Base-by-base conservation (phyloP, 305 asterid species). In the Withania somnifera region DNA sequence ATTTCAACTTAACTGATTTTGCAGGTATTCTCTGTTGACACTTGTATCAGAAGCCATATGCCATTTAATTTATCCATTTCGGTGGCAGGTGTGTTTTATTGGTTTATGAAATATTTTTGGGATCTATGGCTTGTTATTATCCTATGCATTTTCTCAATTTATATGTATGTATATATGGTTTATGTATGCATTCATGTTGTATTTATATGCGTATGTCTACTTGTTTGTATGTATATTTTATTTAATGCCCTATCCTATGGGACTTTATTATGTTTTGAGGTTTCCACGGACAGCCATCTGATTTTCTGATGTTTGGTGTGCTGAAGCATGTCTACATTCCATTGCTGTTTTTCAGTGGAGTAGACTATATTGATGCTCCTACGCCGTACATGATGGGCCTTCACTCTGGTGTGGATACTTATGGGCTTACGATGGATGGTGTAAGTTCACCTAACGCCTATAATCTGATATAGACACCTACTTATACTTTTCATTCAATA, bases 371-470 rank as follows among this genome's bases (percentile, higher is more conserved):
- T 88, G 98, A 94, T 91, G 99, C 99, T 86, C 99, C 99, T 79
- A 96, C 99, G n/a, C 99, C 99, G 26, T 96, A 96, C 84, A 96
- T 96, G 99, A 96, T 96, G 99, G 99, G 98, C 64, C 99, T 96
- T 90, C 99, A 96, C 90, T 96, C 99, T 30, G 98, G 92, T 40
- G 99, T 96, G 86, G 98, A 96, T 85, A 96, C 98, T 71, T 89
- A 67, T 88, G 98, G 97, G 82, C 91, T 93, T 75, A 84, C 87
- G 79, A 92, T 95, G 98, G 98, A 95, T 88, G 98, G 98, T 69
- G 98, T 95, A 92, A 92, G 98, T 92, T 84, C 87, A 56, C 69
- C 77, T 45, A 36, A 38, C 32, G 78, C 83, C 68, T 76, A 30
- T 71, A 28, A 42, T 50, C 42, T 47, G 67, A 80, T 20, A 10